Base-by-base conservation (phyloP, 805 yeast genomes). In the Suhomyces sp. region DNA sequence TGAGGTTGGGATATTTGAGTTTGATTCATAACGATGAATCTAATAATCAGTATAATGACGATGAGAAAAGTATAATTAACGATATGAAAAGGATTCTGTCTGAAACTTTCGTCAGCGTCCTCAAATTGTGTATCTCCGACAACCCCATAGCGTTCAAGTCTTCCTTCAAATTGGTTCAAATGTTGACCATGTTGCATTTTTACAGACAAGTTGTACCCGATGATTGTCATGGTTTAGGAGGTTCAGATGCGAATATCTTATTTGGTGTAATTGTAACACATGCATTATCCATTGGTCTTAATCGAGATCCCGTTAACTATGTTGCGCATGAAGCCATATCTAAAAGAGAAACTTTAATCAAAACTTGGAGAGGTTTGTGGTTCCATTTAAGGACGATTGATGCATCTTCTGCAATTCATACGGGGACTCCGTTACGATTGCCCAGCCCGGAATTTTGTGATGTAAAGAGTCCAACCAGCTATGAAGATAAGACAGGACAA, bases 151-250 rank as follows among this genome's bases (percentile, higher is more conserved):
- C 54, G 1, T 40, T 48, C 15, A 60, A 58, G 44, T 58, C 69
- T 15, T 48, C 66, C 4, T 50, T 68, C 33, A 56, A 58, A 36
- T 43, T 57, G 23, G 63, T 69, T 2, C 74, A 68, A 40, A 38
- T 58, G 4, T 50, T 65, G 35, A 44, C 59, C 8, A 50, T 65
- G 14, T 37, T 60, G 9, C 52, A 59, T 35, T 63, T 58, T 35
- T 68, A 65, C 42, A 38, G 65, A 13, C 53, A 50, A 24, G 63
- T 67, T 10, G 56, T 63, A 9, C 74, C 74, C 1, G 62, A 63
- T 35, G 73, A 69, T 43, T 56, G 66, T 36, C 68, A 58, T 38
- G 72, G 74, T 1, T 43, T 66, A 18, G 60, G 68, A 15, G 65
- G 68, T 6, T 54, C 63, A 0, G 72, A 68, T 41, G 58, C 65